These are phyloP conservation scores for Blastobotrys serpentis DNA, from an alignment of 1,139 yeast genomes.

Conservation along the genomic window DNA sequence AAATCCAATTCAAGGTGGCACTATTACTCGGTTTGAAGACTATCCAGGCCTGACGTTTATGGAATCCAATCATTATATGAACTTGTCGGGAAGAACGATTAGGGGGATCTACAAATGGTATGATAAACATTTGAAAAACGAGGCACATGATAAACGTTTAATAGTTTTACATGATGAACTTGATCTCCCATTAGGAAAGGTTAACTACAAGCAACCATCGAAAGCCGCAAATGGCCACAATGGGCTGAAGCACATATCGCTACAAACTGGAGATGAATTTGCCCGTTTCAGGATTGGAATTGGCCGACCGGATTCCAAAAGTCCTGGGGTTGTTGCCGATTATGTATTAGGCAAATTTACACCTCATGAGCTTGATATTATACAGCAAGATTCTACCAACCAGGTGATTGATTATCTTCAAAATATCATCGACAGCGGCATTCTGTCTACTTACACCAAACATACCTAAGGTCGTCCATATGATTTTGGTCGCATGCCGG, in stretches of 20 bases:
- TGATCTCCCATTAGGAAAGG: conserved; percentile 60
- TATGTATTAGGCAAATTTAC: conserved; percentile 57
- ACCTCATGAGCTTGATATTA: conserved; percentile 30
- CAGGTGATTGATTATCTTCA: conserved; percentile 6
- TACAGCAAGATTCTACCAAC: conserved; percentile 1
- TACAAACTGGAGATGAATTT: conserved; percentile 44
- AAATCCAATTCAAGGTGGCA: conserved; percentile 17
- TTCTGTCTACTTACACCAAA: background rate
- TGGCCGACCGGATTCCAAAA: conserved; percentile 55
- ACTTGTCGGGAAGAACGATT: conserved; percentile 54
- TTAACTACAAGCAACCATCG: conserved; percentile 55
- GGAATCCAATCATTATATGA: conserved; percentile 64
- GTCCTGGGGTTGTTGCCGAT: conserved; percentile 49
- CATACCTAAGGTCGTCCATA: too few species aligned
- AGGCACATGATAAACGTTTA: conserved; percentile 38
- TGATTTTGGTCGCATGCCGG: background rate
- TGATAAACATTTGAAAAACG: conserved; percentile 19
- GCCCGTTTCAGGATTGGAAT: conserved; percentile 69
- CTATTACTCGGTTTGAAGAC: conserved; percentile 26
- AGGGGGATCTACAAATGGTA: conserved; percentile 45
- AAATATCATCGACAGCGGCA: background rate
- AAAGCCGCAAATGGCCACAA: conserved; percentile 76
- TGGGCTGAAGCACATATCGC: conserved; percentile 62
- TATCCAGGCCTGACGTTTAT: conserved; percentile 42
- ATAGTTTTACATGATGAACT: conserved; percentile 77